Percentiles rank a stretch among this genome's conserved stretches.
These are phyloP conservation scores for Sphaceloma murrayae DNA, from an alignment of 2,329 filamentous ascomycete species.

Conservation along the genomic window DNA sequence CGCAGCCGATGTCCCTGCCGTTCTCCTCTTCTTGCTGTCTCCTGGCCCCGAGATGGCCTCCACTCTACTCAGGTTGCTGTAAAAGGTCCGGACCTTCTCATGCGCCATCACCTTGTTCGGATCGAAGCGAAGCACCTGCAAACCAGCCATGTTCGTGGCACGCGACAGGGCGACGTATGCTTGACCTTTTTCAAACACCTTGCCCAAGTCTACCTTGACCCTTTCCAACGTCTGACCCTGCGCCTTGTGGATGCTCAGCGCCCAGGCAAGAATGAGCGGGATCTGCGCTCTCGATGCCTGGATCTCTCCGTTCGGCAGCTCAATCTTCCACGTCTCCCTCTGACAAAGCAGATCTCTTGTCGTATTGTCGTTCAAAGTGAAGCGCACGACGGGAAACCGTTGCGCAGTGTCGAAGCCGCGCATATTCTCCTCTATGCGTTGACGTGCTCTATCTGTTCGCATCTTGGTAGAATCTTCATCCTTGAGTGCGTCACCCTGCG, in stretches of 20 bases:
- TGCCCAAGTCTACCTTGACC: constrained; percentile 87
- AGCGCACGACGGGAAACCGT: constrained; percentile 76
- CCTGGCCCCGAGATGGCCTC: constrained; percentile 38
- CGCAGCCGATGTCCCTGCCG: constrained; percentile 21
- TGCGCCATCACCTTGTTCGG: constrained; percentile 91
- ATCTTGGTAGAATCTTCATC: constrained; percentile 29
- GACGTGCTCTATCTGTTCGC: constrained; percentile 13
- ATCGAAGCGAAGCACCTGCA: constrained; percentile 84
- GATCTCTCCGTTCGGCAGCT: constrained; percentile 88
- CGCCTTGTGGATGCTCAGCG: constrained; percentile 93
- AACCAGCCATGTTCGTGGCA: constrained; percentile 74
- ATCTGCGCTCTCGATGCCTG: constrained; percentile 69
- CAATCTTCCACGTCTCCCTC: constrained; percentile 90
- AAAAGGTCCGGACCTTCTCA: constrained; percentile 74
- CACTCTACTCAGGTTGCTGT: constrained; percentile 67
- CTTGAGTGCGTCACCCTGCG: constrained; percentile 38
- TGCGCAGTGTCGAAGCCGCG: constrained; percentile 40
- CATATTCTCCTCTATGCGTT: constrained; percentile 47
- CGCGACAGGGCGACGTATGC: constrained; percentile 94
- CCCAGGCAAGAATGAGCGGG: constrained; percentile 92
- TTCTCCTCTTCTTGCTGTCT: constrained; percentile 26
- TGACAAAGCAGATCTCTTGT: constrained; percentile 69
- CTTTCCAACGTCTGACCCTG: constrained; percentile 89
- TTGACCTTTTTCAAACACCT: constrained; percentile 93
- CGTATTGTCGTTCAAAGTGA: constrained; percentile 68